Base-by-base conservation (phyloP, 1,284 basidiomycete species). In the Cutaneotrichosporon daszewskae region DNA sequence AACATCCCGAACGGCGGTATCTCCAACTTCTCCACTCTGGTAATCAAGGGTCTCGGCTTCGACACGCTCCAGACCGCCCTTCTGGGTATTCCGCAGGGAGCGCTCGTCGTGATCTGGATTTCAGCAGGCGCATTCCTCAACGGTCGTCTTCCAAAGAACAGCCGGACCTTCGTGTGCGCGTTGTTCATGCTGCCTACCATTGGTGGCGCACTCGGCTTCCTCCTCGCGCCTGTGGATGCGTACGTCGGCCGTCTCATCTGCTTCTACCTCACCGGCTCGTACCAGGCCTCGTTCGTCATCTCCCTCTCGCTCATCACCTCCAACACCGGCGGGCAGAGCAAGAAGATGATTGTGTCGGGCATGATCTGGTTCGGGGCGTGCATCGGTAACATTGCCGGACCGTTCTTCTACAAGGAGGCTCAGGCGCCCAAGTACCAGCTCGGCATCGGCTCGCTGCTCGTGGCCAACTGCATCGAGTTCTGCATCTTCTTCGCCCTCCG, bases 221-320 rank as follows among this genome's bases (percentile, higher is more conserved):
- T 71, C n/a, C 60, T 71, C 10, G 69, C 71, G 1, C 71, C 71
- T 4, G 35, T 39, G 1, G 38, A 69, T 20, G 69, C 69, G 13
- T 65, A 71, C 46, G 60, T 70, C 29, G 68, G 66, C 2, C 52
- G 69, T n/a, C 50, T 71, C 9, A 68, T 70, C 51, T 89, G 51
- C 81, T 89, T 67, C 60, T 72, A 61, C 58, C 53, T 75, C 13
- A 74, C 72, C 6, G 71, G 73, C 11, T 71, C 72, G 7, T 73
- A 72, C 38, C 73, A 75, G 49, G 62, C 72, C 3, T 69, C 69
- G 1, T 76, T 76, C 48, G 74, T 76, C 5, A 51, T 77, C 19
- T 72, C 69, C 4, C 61, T 77, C 12, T 74, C 72, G 3, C 62
- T 76, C 26, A 67, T 77, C 34, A 74, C 74, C 7, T 72, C 72